Percentiles rank a stretch among this genome's conserved stretches.
phyloP scores from a whole-genome alignment of 257 asterid genomes.

The Solanum neorickii region DNA sequence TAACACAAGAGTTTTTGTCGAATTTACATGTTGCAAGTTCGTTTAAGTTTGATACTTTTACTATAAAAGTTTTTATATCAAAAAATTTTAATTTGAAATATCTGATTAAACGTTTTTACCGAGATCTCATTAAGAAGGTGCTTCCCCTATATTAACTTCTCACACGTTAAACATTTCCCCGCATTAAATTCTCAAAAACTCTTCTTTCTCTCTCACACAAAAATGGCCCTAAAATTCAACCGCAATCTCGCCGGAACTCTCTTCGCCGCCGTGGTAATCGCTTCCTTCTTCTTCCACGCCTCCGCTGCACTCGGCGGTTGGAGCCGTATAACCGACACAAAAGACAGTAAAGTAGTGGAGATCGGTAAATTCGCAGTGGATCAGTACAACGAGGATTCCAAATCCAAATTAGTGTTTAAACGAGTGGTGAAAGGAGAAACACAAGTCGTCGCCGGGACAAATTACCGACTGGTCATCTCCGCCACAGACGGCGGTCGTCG shows the following conservation, averaged over 20 bases:
- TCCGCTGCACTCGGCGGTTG: conserved; percentile 10
- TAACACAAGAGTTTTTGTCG: too few relatives aligned
- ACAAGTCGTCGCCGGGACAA: conserved; percentile 30
- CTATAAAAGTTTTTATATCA: too few relatives aligned
- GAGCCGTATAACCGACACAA: conserved; percentile 11
- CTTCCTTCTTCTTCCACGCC: background rate
- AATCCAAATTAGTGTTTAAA: conserved; percentile 2
- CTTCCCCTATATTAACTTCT: background rate
- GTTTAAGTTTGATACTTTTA: background rate
- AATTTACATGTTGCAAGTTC: too few relatives aligned
- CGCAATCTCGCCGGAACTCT: background rate
- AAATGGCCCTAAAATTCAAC: conserved; percentile 14
- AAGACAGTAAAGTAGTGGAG: conserved; percentile 9
- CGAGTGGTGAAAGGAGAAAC: conserved; percentile 17
- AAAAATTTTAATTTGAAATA: background rate
- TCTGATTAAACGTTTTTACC: background rate
- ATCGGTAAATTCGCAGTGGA: conserved; percentile 29
- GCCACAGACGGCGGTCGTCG: conserved; percentile 7
- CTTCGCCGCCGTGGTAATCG: background rate
- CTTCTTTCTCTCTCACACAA: background rate
- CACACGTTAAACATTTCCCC: background rate
- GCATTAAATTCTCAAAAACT: background rate
- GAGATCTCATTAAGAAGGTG: background rate
- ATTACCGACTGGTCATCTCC: conserved; percentile 19
- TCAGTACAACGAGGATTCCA: conserved; percentile 17